Conservation (phyloP, 106 monocot genomes). For the Amphibolis antarctica region DNA sequence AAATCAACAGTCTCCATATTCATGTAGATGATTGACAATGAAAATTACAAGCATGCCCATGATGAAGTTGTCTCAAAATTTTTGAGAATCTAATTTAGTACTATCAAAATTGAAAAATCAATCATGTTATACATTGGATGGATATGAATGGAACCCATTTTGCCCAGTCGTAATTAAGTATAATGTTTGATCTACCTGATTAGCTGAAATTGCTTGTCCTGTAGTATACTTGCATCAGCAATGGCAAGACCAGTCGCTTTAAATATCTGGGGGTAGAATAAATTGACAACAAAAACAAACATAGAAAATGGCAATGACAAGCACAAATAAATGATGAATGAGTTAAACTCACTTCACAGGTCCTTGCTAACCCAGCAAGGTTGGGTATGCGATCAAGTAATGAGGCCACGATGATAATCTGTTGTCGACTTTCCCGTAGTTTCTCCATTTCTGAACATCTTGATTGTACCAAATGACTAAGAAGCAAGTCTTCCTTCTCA, state of each 20-base stretch:
- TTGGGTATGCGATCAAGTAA: constrained; percentile 94
- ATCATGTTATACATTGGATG: too few species aligned
- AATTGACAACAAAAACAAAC: too few species aligned
- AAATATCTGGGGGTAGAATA: constrained; percentile 36
- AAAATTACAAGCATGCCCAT: too few species aligned
- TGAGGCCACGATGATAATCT: constrained; percentile 78
- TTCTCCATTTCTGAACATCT: constrained; percentile 43
- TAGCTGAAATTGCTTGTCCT: constrained; percentile 90
- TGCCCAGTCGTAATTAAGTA: too few species aligned
- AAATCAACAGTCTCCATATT: too few species aligned
- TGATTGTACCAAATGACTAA: constrained; percentile 34
- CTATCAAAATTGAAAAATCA: too few species aligned
- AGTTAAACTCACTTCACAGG: constrained; percentile 59
- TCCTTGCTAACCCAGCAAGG: constrained; percentile 88
- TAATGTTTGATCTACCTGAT: too few species aligned
- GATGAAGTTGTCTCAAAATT: too few species aligned
- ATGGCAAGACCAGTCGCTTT: constrained; percentile 58
- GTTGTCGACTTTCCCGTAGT: constrained; percentile 52
- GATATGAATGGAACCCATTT: too few species aligned
- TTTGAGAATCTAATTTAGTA: too few species aligned
- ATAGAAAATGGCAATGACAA: neutral
- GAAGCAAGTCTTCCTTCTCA: constrained; percentile 75
- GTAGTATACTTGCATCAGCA: constrained; percentile 57
- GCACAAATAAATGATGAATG: neutral
- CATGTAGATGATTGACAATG: too few species aligned